Base-by-base conservation (phyloP, 352 stramenopile species). In the Phytophthora melonis region DNA sequence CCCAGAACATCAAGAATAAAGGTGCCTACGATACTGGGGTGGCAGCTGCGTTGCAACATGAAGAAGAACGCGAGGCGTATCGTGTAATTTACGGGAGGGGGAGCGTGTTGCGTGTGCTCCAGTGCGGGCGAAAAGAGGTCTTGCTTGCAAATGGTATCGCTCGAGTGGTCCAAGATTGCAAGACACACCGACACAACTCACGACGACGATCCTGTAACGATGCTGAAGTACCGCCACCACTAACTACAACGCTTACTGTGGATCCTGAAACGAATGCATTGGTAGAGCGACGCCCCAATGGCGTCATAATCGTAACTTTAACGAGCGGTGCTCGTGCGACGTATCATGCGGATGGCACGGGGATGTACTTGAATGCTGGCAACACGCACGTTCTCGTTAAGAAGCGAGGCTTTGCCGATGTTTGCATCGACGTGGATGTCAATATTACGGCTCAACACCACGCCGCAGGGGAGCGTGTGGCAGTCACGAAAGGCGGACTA, bases 191-290 rank as follows among this genome's bases (percentile, higher is more conserved):
- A 5, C 60, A 63, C 32, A 34, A 18, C 25, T 50, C 54, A 19
- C 52, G 36, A 52, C 66, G 73, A 39, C 18, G 10, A 52, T 7
- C 19, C 34, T 39, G 21, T 16, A 10, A 53, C 32, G 50, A 41
- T n/a, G 60, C 2, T 43, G 25, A 71, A 19, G 4, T 57, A 4
- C 60, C 64, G 5, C 60, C 21, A 60, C 47, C 21, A 60, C 47
- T 10, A 52, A 75, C 32, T 36, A 56, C 34, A 13, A 70, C 57
- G 9, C 81, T 84, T 32, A 78, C 80, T 3, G 84, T 95, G 5
- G 88, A 95, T 56, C 85, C 86, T 3, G 84, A 92, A 55, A 93
- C 87, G 3, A 90, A 93, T 45, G 82, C 88, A 1, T 58, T 93
- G 9, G 80, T 95, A 0, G 87, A 92, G 45, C 67, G 52, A 43